A percentile compares a stretch with the other conserved stretches of the same genome.
Conservation (phyloP, 306 rosid species). For the Malus asiatica region DNA sequence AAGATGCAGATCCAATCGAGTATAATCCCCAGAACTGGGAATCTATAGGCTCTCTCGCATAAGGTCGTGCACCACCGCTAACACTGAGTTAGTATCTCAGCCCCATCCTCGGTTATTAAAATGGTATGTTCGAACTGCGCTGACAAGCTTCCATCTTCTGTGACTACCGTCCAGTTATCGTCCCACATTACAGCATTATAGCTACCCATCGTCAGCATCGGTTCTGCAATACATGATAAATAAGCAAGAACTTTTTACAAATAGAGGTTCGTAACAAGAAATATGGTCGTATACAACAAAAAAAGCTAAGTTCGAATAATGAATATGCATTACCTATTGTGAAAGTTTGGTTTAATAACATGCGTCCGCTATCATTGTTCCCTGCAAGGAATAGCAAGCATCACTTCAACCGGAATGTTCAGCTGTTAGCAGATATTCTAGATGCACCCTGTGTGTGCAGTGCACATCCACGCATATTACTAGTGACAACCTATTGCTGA, state of each 20-base stretch:
- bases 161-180: slow-evolving; percentile 87
- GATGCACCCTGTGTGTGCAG: too few relatives aligned
- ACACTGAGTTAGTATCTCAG: slow-evolving; percentile 74
- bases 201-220: slow-evolving; percentile 92
- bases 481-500: neutral
- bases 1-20: slow-evolving; percentile 18
- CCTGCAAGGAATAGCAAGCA: slow-evolving; percentile 37
- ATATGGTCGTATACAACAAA: neutral
- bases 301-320: neutral
- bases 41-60: neutral
- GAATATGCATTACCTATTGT: slow-evolving; percentile 66
- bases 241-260: slow-evolving; percentile 7
- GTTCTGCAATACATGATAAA: slow-evolving; percentile 41
- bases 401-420: slow-evolving; percentile 6
- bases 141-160: slow-evolving; percentile 83
- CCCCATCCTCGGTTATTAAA: slow-evolving; percentile 68
- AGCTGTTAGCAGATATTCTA: neutral
- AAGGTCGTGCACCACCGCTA: slow-evolving; percentile 26
- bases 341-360: slow-evolving; percentile 85
- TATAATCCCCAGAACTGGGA: neutral
- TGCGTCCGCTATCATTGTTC: slow-evolving; percentile 74
- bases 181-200: slow-evolving; percentile 78
- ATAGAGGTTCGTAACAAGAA: neutral
- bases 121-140: slow-evolving; percentile 96
- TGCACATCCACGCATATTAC: neutral